A percentile compares a stretch with the other conserved stretches of the same genome.
Evolutionary conservation across 2,329 filamentous ascomycete species (phyloP).

Genomic region (Cyphellophora attinorum): DNA sequence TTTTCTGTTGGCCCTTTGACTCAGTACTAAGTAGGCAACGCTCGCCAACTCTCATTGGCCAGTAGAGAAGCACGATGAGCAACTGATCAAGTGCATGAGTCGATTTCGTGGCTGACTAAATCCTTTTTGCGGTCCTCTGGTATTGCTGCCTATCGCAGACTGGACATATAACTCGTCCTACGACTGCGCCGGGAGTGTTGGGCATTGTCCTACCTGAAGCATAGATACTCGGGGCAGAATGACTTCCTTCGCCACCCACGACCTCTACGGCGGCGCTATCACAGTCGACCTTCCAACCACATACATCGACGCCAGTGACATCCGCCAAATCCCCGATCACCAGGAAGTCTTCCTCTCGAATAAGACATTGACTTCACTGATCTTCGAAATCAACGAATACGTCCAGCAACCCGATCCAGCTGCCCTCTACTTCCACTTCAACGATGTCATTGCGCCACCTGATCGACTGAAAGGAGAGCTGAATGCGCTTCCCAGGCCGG

Average conservation of each 20-base stretch:
- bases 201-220: no score
- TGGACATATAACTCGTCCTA: no score
- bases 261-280: conserved; percentile 19
- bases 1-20: no score
- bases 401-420: conserved; percentile 35
- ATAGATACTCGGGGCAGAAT: no score
- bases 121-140: no score
- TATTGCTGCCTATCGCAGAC: no score
- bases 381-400: conserved; percentile 82
- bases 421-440: conserved; percentile 35
- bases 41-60: no score
- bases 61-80: no score
- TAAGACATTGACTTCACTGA: conserved; percentile 74
- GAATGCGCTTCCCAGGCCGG: conserved; percentile 3
- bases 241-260: conserved; percentile 3
- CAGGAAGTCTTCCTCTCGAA: conserved; percentile 88
- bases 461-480: conserved; percentile 10
- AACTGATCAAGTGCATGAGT: no score
- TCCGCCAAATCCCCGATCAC: conserved; percentile 43
- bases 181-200: no score
- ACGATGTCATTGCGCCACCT: conserved; percentile 33
- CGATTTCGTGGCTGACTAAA: no score
- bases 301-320: conserved; percentile 17
- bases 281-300: conserved; percentile 14
- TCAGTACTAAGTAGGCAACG: no score